phyloP scores from a whole-genome alignment of 257 asterid genomes.

The Euphrasia confusa region DNA sequence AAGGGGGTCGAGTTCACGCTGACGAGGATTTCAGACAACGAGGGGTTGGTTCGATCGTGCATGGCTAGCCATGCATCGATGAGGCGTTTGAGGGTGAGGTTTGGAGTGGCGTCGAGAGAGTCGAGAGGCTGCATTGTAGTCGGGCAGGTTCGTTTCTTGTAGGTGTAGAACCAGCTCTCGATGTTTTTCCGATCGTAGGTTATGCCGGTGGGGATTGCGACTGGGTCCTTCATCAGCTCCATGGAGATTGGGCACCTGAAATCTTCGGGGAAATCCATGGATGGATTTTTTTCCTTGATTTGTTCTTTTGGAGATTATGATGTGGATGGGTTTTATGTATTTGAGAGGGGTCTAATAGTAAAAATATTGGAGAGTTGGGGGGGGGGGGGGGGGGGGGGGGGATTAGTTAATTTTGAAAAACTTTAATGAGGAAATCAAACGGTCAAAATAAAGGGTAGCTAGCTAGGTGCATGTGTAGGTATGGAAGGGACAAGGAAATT shows the following conservation, averaged over 20 bases:
- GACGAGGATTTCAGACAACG: neutral
- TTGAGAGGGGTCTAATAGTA: neutral
- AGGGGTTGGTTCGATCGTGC: neutral
- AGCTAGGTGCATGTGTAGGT: too few species aligned
- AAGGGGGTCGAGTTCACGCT: conserved; percentile 51
- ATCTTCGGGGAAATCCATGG: conserved; percentile 61
- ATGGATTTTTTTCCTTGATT: too few species aligned
- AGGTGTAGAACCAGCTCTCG: conserved; percentile 63
- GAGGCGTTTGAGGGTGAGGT: conserved; percentile 66
- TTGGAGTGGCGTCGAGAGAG: conserved; percentile 54
- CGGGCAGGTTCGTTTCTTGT: conserved; percentile 72
- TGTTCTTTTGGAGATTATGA: neutral
- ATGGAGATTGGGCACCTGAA: conserved; percentile 88
- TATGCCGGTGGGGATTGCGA: conserved; percentile 77
- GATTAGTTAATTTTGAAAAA: too few species aligned
- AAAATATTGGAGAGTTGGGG: too few species aligned
- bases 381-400: too few species aligned
- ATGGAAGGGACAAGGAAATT: too few species aligned
- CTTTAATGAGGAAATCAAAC: too few species aligned
- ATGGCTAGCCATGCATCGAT: conserved; percentile 48
- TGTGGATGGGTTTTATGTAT: too few species aligned
- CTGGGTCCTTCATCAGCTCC: conserved; percentile 93
- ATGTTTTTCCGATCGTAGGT: conserved; percentile 73
- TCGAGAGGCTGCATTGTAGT: conserved; percentile 70
- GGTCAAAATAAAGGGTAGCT: too few species aligned